Base-by-base conservation (phyloP, 768 basidiomycete genomes). In the Daedaleopsis sinensis region DNA sequence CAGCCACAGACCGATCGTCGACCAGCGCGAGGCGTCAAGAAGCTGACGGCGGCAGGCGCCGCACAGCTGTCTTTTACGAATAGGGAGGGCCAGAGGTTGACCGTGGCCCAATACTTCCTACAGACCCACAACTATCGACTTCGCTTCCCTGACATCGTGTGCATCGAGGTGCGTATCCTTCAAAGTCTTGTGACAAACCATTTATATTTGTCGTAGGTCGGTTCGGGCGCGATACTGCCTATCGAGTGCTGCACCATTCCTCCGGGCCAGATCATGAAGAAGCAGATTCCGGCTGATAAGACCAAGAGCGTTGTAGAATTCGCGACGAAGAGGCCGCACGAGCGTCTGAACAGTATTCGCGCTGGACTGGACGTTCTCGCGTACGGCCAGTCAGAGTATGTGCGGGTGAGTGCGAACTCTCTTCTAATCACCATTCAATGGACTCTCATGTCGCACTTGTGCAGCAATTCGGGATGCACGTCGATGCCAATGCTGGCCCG, bases 201-300 rank as follows among this genome's bases (percentile, higher is more conserved):
- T 27, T 44, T 16, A 55, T 24, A 24, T 15, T 24, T 21, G 9
- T 18, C 16, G 10, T 49, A 91, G 89, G 80, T 89, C 13, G 84
- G 85, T 5, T 71, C 75, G 24, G 83, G 83, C 1, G 90, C 90
- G 0, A 67, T 86, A 36, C 77, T 90, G 4, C 91, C 91, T 0
- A 71, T 93, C 0, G 91, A 93, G 65, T 71, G 85, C 1, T 92
- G 90, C 67, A 72, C 69, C 0, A 86, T 93, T 3, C 78, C 81
- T 0, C 69, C 78, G 0, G 90, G 90, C 0, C 91, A 93, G 66
- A 83, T 91, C 42, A 85, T 89, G 80, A 80, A 84, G 44, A 90
- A 88, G 64, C 85, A 89, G 52, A 77, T 93, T 0, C 89, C 90
- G 0, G 77, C 84, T 0, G 87, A 90, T 47, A 86, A 86, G 67